phyloP scores from a whole-genome alignment of 345 rosid genomes.

The Trapa incisa region DNA sequence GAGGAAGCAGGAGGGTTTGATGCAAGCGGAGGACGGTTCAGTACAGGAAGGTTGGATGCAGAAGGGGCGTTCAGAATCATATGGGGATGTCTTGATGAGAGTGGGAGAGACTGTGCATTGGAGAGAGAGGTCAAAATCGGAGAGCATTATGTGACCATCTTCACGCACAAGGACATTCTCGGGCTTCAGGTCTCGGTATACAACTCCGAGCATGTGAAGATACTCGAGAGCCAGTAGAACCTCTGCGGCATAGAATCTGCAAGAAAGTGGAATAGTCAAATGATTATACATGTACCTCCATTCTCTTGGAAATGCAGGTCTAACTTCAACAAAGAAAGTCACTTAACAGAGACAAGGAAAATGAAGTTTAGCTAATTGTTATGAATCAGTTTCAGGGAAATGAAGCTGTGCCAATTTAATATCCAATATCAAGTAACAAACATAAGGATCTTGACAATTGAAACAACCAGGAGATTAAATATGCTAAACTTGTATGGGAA shows the following conservation, averaged over 20 bases:
- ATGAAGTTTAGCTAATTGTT: no score
- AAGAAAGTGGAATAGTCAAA: conserved; percentile 6
- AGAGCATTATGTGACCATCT: conserved; percentile 98
- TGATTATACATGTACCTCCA: not conserved
- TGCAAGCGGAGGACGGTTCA: conserved; percentile 76
- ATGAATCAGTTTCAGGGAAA: not conserved
- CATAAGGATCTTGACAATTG: no score
- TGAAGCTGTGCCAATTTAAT: no score
- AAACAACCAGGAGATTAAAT: no score
- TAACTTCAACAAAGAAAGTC: not conserved
- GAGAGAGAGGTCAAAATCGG: conserved; percentile 91
- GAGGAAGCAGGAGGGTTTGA: conserved; percentile 84
- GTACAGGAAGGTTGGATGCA: conserved; percentile 89
- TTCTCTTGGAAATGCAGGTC: not conserved
- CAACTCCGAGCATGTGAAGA: conserved; percentile 98
- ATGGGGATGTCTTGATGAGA: conserved; percentile 37
- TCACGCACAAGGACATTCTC: conserved; percentile 98
- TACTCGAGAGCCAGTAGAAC: conserved; percentile 91
- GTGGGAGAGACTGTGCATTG: conserved; percentile 91
- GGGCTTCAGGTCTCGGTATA: conserved; percentile 92
- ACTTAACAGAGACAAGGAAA: not conserved
- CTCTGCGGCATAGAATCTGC: conserved; percentile 94
- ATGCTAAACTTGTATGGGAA: no score
- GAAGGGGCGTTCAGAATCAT: conserved; percentile 62
- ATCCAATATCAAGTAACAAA: no score